Evolutionary conservation across 2,329 filamentous ascomycete genomes (phyloP), one percentile per base, ranked within the genome.

Genomic region (Teratosphaeria nubilosa): DNA sequence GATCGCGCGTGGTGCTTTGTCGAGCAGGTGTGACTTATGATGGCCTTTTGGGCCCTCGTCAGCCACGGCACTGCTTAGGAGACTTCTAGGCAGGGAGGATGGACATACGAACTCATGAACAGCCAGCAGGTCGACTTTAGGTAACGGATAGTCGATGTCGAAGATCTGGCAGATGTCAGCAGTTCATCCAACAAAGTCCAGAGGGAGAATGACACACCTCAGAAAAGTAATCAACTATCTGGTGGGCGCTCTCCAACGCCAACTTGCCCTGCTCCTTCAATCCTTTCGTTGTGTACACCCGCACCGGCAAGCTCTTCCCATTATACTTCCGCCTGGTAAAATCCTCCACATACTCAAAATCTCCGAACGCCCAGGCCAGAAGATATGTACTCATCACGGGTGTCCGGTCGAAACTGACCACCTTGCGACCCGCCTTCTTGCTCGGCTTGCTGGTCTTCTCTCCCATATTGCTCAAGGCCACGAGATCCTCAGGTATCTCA

Each of bases 331-430:
- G 86, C 69, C 90, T 82, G 2, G 94, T 99, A 70, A 89, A 88
- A 56, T 87, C 88, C 76, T 99, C 94, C 57, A 97, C 85, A 68
- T 96, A 96, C 75, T 97, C 92, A 63, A 99, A 97, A 73, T 99
- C 92, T 59, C 94, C 94, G 62, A 96, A 83, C 24, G 92, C 91
- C 94, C 94, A 96, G 24, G 91, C 91, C 27, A 95, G 78, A 31
- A 96, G 83, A 74, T 95, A 87, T 7, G 74, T 95, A 77, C 89
- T 94, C 91, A 96, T 96, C 11, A 91, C 76, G 1, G 91, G 91
- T 13, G 89, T 91, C 56, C 82, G 85, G 69, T 94, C 88, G 65
- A 96, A 96, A 2, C 84, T 82, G 37, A 96, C 87, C 50, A 80
- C 72, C 66, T 85, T 83, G 64, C 83, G 74, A 11, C 79, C 82